Evolutionary conservation across 1,139 yeast genomes (phyloP).

Genomic region (Geotrichum klebahnii): DNA sequence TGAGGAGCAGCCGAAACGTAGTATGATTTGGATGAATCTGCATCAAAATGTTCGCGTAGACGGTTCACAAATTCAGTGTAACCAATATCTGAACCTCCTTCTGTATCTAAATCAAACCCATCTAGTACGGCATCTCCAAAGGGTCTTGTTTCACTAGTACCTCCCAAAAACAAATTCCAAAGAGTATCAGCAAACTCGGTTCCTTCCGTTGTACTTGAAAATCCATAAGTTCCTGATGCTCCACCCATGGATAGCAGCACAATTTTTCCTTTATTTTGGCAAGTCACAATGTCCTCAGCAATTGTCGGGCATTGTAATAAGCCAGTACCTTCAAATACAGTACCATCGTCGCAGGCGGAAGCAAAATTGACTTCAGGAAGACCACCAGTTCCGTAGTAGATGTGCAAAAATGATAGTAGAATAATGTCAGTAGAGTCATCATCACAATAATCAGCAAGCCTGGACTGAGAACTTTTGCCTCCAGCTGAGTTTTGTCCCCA

Average conservation of each 20-base stretch:
- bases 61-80: slow-evolving; percentile 48
- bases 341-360: slow-evolving; percentile 45
- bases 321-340: slow-evolving; percentile 32
- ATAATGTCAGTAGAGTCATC: slow-evolving; percentile 69
- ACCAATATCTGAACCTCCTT: slow-evolving; percentile 50
- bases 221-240: slow-evolving; percentile 72
- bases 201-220: slow-evolving; percentile 57
- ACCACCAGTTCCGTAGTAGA: slow-evolving; percentile 50
- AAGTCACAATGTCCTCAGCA: slow-evolving; percentile 64
- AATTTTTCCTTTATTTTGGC: slow-evolving; percentile 69
- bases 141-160: slow-evolving; percentile 60
- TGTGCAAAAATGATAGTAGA: slow-evolving; percentile 62
- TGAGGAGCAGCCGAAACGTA: slow-evolving; percentile 92
- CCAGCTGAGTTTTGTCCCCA: slow-evolving; percentile 92
- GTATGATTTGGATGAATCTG: slow-evolving; percentile 49
- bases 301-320: slow-evolving; percentile 48
- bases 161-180: slow-evolving; percentile 85
- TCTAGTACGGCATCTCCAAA: slow-evolving; percentile 62
- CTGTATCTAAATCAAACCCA: slow-evolving; percentile 71
- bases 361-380: slow-evolving; percentile 62
- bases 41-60: slow-evolving; percentile 54
- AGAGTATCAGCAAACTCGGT: slow-evolving; percentile 63
- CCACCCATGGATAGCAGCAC: slow-evolving; percentile 80
- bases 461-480: slow-evolving; percentile 47
- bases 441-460: slow-evolving; percentile 64